Base-by-base conservation (phyloP, 371 early-diverging fungal genomes). In the Parasitella parasitica region DNA sequence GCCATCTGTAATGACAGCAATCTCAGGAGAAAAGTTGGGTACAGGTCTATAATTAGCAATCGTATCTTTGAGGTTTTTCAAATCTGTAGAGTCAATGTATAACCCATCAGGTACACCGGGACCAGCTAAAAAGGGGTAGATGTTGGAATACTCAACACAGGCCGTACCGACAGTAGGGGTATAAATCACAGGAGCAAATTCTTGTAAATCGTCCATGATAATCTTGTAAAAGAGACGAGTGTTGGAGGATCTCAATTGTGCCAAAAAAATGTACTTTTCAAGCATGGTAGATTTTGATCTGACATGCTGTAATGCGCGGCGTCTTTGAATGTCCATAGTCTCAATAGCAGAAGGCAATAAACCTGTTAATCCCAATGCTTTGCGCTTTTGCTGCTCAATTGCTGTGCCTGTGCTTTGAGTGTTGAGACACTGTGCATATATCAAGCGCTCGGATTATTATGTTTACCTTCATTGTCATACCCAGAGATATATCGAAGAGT, bases 151-250 rank as follows among this genome's bases (percentile, higher is more conserved):
- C 60, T 93, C 87, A 55, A 88, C 79, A 77, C 97, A 97, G 4
- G 94, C 97, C 26, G 89, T 82, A 52, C 95, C 96, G 8, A 95
- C 94, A 9, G 94, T 93, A 27, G 96, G 97, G n/a, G 95, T 97
- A 80, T 97, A 95, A 61, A 95, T 94, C 35, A 92, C 64, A 13
- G 91, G 91, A 35, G 90, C 81, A 16, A 89, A 80, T 72, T 89
- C 90, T 82, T 85, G 83, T 16, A 94, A 77, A 53, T 93, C 80
- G 36, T 91, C 87, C 64, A 88, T 70, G 26, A 94, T 77, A 32
- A 94, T 61, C 28, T 84, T 83, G 66, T 92, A 96, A 67, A 95
- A 96, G 37, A 96, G 80, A 38, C 80, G 85, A 41, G 86, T 69
- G 67, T 94, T 87, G 57, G 90, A 89, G 51, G 85, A 86, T 62